Conservation (phyloP, 371 early-diverging fungal genomes). For the Chytridium lagenaria region DNA sequence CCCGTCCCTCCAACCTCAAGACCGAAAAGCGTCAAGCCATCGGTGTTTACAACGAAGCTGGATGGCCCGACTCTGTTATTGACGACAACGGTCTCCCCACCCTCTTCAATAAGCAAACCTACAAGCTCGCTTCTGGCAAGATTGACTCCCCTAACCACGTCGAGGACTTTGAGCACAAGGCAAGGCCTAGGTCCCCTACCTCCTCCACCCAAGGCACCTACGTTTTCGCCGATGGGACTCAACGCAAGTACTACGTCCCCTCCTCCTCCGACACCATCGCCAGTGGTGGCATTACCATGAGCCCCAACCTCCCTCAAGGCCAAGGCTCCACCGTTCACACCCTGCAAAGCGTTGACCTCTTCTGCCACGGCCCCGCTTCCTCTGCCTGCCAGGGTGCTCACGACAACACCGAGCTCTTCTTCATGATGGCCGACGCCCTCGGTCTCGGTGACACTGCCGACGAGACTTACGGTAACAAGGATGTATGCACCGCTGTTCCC, state of each 20-base stretch:
- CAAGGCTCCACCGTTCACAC: constrained; percentile 41
- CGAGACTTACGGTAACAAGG: not conserved
- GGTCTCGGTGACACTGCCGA: constrained; percentile 41
- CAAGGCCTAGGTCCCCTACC: constrained; percentile 14
- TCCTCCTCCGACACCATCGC: constrained; percentile 33
- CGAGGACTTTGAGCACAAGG: constrained; percentile 63
- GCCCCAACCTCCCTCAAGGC: constrained; percentile 28
- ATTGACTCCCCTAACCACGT: constrained; percentile 63
- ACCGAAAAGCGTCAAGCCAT: constrained; percentile 64
- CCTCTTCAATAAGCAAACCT: constrained; percentile 61
- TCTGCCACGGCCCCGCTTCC: constrained; percentile 42
- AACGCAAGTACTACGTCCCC: too few relatives aligned
- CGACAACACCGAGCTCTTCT: constrained; percentile 55
- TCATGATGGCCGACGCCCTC: constrained; percentile 47
- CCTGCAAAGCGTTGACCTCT: constrained; percentile 48
- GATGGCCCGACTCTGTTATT: constrained; percentile 68
- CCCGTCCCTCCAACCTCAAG: constrained; percentile 26
- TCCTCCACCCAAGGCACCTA: too few relatives aligned
- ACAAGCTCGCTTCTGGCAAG: constrained; percentile 68
- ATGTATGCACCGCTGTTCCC: not conserved
- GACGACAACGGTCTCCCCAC: constrained; percentile 75
- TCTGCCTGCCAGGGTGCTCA: constrained; percentile 25
- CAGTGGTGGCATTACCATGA: constrained; percentile 20
- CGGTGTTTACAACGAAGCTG: constrained; percentile 68
- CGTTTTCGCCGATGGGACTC: too few relatives aligned